Conservation (phyloP, 768 basidiomycete species). For the Phylloporus rhodoxanthus region DNA sequence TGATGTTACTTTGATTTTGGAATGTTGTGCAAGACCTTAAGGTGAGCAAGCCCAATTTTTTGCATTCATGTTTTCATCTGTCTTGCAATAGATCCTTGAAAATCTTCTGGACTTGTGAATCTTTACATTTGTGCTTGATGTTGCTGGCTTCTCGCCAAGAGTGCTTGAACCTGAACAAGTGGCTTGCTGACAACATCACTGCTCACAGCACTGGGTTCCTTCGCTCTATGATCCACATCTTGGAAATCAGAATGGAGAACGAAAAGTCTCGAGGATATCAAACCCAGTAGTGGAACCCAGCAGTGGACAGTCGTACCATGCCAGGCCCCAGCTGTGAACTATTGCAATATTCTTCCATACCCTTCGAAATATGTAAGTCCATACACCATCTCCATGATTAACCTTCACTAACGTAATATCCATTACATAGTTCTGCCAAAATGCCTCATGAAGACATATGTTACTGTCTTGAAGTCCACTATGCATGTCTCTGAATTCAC, state of each 20-base stretch:
- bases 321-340: slow-evolving; percentile 80
- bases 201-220: slow-evolving; percentile 82
- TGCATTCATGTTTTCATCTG: not conserved
- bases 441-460: slow-evolving; percentile 77
- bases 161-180: slow-evolving; percentile 93
- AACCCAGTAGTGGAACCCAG: too few relatives aligned
- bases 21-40: slow-evolving; percentile 94
- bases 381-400: slow-evolving; percentile 22
- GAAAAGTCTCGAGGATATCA: slow-evolving; percentile 76
- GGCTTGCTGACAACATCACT: slow-evolving; percentile 84
- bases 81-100: slow-evolving; percentile 69
- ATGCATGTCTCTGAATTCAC: slow-evolving; percentile 88
- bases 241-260: slow-evolving; percentile 88
- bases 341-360: slow-evolving; percentile 90
- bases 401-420: slow-evolving; percentile 1
- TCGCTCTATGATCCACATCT: slow-evolving; percentile 81
- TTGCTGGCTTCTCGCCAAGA: slow-evolving; percentile 91
- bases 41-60: slow-evolving; percentile 38
- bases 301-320: slow-evolving; percentile 76
- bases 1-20: slow-evolving; percentile 91
- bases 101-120: slow-evolving; percentile 86
- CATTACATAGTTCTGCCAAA: slow-evolving; percentile 51
- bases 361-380: slow-evolving; percentile 77
- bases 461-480: slow-evolving; percentile 86
- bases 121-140: slow-evolving; percentile 86